Conservation (phyloP, 495 filamentous ascomycete species). For the Barbatosphaeria neglecta region DNA sequence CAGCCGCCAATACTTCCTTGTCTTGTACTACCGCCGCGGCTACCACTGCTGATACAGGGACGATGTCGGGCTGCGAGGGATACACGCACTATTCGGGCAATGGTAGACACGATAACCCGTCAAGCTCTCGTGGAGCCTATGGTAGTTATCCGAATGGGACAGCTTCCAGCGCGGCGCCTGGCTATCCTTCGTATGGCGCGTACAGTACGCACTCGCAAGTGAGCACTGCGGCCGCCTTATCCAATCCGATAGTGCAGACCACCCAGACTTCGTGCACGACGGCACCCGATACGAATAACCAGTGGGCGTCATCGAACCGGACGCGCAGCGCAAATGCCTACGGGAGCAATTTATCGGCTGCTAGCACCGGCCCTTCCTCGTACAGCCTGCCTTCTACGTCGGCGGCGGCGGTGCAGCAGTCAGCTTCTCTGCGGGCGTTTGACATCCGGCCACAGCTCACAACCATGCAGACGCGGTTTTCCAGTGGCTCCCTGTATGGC, state of each 20-base stretch:
- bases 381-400: conserved; percentile 5
- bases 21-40: conserved; percentile 5
- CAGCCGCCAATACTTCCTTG: conserved; percentile 1
- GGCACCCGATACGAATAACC: conserved; percentile 1
- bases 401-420: conserved; percentile 2
- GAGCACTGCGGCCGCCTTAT: background rate
- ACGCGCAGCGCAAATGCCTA: conserved; percentile 10
- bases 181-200: background rate
- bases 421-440: conserved; percentile 12
- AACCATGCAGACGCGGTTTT: conserved; percentile 6
- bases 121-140: conserved; percentile 2
- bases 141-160: background rate
- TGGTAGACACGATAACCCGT: conserved; percentile 6
- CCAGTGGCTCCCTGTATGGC: conserved; percentile 7
- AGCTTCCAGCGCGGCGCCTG: background rate
- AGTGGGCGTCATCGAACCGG: conserved; percentile 4
- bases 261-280: background rate
- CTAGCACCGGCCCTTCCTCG: conserved; percentile 1
- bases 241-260: background rate
- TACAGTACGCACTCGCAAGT: background rate
- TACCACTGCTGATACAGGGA: conserved; percentile 2
- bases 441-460: conserved; percentile 12
- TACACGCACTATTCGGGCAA: conserved; percentile 9
- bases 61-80: conserved; percentile 8
- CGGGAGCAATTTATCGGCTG: conserved; percentile 6